Conservation (phyloP, 441 rosid genomes). For the Adansonia rubrostipa region DNA sequence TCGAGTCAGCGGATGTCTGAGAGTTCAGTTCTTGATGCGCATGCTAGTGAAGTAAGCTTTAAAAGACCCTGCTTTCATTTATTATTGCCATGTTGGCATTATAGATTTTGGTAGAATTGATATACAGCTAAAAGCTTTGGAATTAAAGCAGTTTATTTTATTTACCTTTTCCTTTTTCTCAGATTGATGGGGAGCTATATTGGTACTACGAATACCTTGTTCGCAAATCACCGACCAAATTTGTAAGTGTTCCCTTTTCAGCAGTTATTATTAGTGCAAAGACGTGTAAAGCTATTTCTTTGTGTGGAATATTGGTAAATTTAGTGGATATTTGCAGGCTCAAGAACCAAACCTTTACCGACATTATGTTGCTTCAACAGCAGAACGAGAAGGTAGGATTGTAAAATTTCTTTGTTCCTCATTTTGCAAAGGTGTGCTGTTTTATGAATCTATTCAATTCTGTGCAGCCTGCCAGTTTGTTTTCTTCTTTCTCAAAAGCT, state of each 20-base stretch:
- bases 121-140: slow-evolving; percentile 6
- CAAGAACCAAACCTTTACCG: slow-evolving; percentile 77
- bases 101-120: neutral
- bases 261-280: slow-evolving; percentile 20
- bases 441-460: neutral
- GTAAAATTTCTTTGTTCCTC: slow-evolving; percentile 20
- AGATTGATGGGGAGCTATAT: slow-evolving; percentile 88
- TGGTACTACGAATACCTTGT: slow-evolving; percentile 90
- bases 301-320: slow-evolving; percentile 23
- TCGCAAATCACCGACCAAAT: slow-evolving; percentile 83
- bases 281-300: slow-evolving; percentile 12
- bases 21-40: slow-evolving; percentile 88
- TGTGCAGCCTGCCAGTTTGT: neutral
- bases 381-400: slow-evolving; percentile 83
- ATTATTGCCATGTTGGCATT: slow-evolving; percentile 12
- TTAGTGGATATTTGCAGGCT: slow-evolving; percentile 54
- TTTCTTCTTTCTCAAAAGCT: neutral
- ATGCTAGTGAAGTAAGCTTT: slow-evolving; percentile 59
- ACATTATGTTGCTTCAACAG: slow-evolving; percentile 78
- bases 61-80: slow-evolving; percentile 28
- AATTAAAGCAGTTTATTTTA: neutral
- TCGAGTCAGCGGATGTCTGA: slow-evolving; percentile 85
- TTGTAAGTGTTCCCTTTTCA: slow-evolving; percentile 43
- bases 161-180: slow-evolving; percentile 21
- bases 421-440: slow-evolving; percentile 5